phyloP scores from a whole-genome alignment of 805 yeast genomes.

The Candida xiaguanensis region DNA sequence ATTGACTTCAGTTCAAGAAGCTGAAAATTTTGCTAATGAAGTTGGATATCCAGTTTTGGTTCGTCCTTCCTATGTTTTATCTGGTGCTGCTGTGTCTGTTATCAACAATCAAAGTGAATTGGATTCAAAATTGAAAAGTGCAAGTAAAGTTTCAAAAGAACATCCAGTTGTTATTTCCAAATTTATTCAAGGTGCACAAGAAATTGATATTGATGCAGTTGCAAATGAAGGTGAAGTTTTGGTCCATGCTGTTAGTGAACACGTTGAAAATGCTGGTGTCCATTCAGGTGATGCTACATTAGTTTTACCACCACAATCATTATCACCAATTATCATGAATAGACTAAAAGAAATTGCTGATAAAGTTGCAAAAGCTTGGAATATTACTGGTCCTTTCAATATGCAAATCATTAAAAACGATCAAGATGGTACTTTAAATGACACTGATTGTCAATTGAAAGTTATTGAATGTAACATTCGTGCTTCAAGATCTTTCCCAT shows the following conservation, averaged over 20 bases:
- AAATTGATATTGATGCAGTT: slow-evolving; percentile 96
- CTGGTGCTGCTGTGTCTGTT: slow-evolving; percentile 99
- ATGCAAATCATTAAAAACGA: slow-evolving; percentile 92
- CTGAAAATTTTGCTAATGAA: slow-evolving; percentile 75
- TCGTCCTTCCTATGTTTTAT: slow-evolving; percentile 94
- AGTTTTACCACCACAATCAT: slow-evolving; percentile 84
- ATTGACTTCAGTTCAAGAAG: slow-evolving; percentile 79
- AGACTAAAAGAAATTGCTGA: slow-evolving; percentile 86
- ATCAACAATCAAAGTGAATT: slow-evolving; percentile 77
- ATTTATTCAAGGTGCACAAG: slow-evolving; percentile 93
- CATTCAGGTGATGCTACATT: slow-evolving; percentile 99
- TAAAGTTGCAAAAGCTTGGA: slow-evolving; percentile 91
- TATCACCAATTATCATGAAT: slow-evolving; percentile 60
- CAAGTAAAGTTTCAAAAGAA: slow-evolving; percentile 90
- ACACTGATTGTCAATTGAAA: slow-evolving; percentile 63
- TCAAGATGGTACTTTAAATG: slow-evolving; percentile 53
- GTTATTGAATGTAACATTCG: slow-evolving; percentile 98
- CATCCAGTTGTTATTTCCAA: slow-evolving; percentile 97
- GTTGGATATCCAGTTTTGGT: slow-evolving; percentile 95
- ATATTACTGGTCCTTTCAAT: slow-evolving; percentile 96
- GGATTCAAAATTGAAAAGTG: slow-evolving; percentile 76
- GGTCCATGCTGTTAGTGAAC: slow-evolving; percentile 96
- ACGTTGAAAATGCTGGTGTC: slow-evolving; percentile 97
- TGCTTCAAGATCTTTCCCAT: slow-evolving; percentile 99
- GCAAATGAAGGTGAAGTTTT: slow-evolving; percentile 84